A percentile compares a stretch with the other conserved stretches of the same genome.
These are phyloP conservation scores for Wickerhamiella hasegawae DNA, from an alignment of 805 yeast species.

Conservation along the genomic window DNA sequence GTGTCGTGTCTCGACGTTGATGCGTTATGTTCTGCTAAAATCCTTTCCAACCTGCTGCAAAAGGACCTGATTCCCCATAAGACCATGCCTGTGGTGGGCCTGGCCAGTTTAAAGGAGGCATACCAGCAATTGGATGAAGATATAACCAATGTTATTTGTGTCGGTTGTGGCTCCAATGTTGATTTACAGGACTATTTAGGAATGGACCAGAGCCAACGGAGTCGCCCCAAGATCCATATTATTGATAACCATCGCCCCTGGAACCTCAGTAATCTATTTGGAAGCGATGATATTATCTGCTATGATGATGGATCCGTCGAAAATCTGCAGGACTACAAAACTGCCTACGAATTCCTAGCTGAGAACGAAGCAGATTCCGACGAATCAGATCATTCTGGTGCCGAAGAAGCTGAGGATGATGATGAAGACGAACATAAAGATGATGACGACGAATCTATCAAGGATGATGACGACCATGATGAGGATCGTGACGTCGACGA, in stretches of 20 bases:
- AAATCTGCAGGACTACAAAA: slow-evolving; percentile 37
- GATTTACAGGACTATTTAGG: slow-evolving; percentile 51
- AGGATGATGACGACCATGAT: slow-evolving; percentile 11
- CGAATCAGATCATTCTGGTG: too few relatives aligned
- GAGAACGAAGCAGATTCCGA: slow-evolving; percentile 13
- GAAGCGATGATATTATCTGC: slow-evolving; percentile 57
- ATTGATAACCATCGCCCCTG: slow-evolving; percentile 93
- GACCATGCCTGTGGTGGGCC: slow-evolving; percentile 85
- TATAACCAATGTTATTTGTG: slow-evolving; percentile 54
- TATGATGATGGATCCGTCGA: slow-evolving; percentile 76
- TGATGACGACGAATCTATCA: slow-evolving; percentile 6
- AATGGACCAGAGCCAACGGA: slow-evolving; percentile 17
- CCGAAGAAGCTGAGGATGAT: slow-evolving; percentile 12
- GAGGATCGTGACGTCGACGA: slow-evolving; percentile 4
- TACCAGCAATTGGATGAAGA: slow-evolving; percentile 54
- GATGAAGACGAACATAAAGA: slow-evolving; percentile 16
- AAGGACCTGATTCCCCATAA: slow-evolving; percentile 77
- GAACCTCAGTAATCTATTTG: slow-evolving; percentile 86
- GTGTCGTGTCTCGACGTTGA: slow-evolving; percentile 86
- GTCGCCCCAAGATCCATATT: slow-evolving; percentile 46
- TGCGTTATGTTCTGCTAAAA: slow-evolving; percentile 76
- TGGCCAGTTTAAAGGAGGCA: slow-evolving; percentile 50
- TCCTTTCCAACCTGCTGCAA: slow-evolving; percentile 53
- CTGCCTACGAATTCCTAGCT: slow-evolving; percentile 37
- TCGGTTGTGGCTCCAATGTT: slow-evolving; percentile 90